Percentiles rank a stretch among this genome's conserved stretches.
Conservation (phyloP, 495 filamentous ascomycete species). For the Rhizodiscina lignyota region DNA sequence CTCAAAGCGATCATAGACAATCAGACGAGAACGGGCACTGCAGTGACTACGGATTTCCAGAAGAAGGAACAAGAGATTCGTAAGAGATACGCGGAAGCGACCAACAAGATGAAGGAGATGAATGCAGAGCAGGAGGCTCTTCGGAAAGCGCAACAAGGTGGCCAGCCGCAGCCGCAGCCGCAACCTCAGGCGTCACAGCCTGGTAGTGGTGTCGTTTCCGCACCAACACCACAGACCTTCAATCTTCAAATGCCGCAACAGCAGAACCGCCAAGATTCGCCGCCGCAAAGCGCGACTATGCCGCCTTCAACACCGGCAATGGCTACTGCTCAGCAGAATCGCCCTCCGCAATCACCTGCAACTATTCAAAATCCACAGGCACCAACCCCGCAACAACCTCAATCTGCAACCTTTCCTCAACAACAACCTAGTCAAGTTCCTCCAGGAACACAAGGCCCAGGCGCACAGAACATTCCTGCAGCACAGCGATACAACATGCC, state of each 20-base stretch:
- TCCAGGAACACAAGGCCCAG: too few species aligned
- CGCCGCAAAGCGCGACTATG: constrained; percentile 4
- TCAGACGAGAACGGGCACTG: constrained; percentile 5
- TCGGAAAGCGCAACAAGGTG: constrained; percentile 2
- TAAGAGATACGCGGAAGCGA: constrained; percentile 4
- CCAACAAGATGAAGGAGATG: constrained; percentile 1
- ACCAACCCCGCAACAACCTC: too few species aligned
- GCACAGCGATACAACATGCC: too few species aligned
- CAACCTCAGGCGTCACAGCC: background rate
- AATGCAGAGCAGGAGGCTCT: background rate
- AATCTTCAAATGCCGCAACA: background rate
- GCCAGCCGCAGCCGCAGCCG: constrained; percentile 1
- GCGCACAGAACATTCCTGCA: too few species aligned
- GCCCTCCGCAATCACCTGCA: constrained; percentile 10
- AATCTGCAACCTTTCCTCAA: too few species aligned
- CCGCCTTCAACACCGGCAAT: constrained; percentile 7
- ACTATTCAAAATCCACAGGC: constrained; percentile 12
- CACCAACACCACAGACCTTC: constrained; percentile 1
- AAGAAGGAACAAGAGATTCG: constrained; percentile 8
- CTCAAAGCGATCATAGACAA: constrained; percentile 8
- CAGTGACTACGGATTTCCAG: constrained; percentile 10
- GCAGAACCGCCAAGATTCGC: constrained; percentile 2
- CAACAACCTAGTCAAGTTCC: too few species aligned
- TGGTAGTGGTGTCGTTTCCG: background rate
- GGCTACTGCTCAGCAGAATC: constrained; percentile 6